A percentile compares a stretch with the other conserved stretches of the same genome.
Evolutionary conservation across 495 filamentous ascomycete species (phyloP).

Genomic region (Terfezia claveryi): DNA sequence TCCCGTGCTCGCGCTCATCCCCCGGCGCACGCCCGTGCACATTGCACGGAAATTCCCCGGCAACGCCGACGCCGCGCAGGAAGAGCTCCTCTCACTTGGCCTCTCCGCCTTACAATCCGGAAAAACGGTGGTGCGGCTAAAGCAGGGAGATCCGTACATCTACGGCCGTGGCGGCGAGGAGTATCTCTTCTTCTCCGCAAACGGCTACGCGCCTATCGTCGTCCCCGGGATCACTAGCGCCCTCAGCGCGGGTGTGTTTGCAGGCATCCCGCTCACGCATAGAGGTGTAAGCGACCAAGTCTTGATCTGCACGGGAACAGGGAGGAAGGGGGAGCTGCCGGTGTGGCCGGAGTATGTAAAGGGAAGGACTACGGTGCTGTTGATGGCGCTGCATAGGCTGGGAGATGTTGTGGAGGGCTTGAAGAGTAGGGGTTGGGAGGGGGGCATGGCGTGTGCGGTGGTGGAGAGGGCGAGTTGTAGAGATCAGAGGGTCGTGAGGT

Average conservation of each 20-base stretch:
- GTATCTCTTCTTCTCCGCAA: constrained; percentile 53
- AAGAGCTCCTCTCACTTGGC: constrained; percentile 66
- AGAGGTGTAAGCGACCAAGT: constrained; percentile 79
- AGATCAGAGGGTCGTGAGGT: constrained; percentile 79
- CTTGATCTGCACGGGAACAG: constrained; percentile 83
- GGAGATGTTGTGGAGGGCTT: constrained; percentile 43
- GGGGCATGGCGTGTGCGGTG: constrained; percentile 64
- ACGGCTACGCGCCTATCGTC: constrained; percentile 50
- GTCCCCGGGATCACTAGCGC: constrained; percentile 81
- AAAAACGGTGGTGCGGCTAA: constrained; percentile 62
- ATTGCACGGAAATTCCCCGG: constrained; percentile 96
- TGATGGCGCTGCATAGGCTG: constrained; percentile 87
- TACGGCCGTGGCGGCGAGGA: constrained; percentile 92
- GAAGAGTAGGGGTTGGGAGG: constrained; percentile 27
- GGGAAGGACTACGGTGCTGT: constrained; percentile 70
- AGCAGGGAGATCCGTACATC: constrained; percentile 91
- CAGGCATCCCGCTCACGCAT: constrained; percentile 69
- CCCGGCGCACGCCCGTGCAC: constrained; percentile 66
- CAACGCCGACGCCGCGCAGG: constrained; percentile 82
- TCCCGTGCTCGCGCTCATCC: constrained; percentile 68
- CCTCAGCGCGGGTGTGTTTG: constrained; percentile 69
- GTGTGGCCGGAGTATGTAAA: constrained; percentile 55
- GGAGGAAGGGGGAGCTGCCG: constrained; percentile 68
- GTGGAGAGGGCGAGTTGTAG: constrained; percentile 85
- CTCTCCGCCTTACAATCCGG: constrained; percentile 49